Conservation (phyloP, 169 alveolate genomes). For the Cryptosporidium parvum region DNA sequence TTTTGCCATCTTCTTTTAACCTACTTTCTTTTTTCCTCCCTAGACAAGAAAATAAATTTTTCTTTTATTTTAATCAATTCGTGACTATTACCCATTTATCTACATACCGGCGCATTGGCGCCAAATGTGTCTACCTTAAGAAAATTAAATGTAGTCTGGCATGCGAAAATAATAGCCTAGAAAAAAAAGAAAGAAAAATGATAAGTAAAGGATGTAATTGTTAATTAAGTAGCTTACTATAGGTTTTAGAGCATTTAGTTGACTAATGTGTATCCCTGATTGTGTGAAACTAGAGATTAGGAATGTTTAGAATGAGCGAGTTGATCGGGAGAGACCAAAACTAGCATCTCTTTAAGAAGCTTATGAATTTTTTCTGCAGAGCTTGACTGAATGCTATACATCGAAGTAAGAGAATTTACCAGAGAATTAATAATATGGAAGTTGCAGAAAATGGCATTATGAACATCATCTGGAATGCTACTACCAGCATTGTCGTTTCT, state of each 20-base stretch:
- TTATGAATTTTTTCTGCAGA: constrained; percentile 49
- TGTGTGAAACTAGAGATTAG: neutral
- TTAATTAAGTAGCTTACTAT: neutral
- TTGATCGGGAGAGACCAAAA: constrained; percentile 57
- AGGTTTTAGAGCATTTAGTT: neutral
- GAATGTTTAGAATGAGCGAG: constrained; percentile 33
- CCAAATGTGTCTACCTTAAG: neutral
- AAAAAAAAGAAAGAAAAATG: neutral
- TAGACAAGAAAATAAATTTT: neutral
- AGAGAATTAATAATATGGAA: constrained; percentile 49
- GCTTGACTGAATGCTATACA: constrained; percentile 35
- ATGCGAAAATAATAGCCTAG: neutral
- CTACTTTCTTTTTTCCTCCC: constrained; percentile 5
- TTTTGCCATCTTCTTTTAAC: constrained; percentile 5
- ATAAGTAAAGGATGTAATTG: neutral
- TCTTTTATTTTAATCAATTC: neutral
- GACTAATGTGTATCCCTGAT: neutral
- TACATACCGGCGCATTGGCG: neutral
- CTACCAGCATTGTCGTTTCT: constrained; percentile 24
- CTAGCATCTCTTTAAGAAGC: constrained; percentile 56
- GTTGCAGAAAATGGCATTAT: constrained; percentile 33
- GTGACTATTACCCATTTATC: constrained; percentile 13
- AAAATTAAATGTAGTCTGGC: neutral
- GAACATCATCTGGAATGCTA: constrained; percentile 44
- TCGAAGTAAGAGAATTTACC: constrained; percentile 18